These are phyloP conservation scores for Cytospora chrysosperma DNA, from an alignment of 2,329 filamentous ascomycete species.

Conservation along the genomic window DNA sequence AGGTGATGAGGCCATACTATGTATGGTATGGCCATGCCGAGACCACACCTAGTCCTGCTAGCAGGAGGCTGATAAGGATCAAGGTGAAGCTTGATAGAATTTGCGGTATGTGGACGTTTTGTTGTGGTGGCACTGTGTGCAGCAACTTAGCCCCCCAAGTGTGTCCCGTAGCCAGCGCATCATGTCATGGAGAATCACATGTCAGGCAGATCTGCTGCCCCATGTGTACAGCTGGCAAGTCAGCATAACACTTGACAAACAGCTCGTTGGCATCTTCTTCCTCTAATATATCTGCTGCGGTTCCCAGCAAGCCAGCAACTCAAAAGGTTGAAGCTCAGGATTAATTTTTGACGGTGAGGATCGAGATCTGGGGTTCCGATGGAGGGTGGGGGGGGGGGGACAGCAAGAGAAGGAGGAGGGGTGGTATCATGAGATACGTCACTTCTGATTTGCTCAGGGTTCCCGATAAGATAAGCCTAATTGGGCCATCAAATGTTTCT, in stretches of 20 bases:
- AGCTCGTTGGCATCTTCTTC: background rate
- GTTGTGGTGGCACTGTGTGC: background rate
- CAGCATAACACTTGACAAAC: background rate
- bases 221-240: background rate
- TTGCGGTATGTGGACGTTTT: background rate
- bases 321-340: background rate
- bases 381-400: background rate
- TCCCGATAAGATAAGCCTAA: background rate
- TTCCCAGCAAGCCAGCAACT: background rate
- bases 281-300: background rate
- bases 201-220: background rate
- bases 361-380: too few species aligned
- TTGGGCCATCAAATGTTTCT: background rate
- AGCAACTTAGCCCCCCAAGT: background rate
- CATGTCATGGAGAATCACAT: constrained; percentile 2
- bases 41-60: background rate
- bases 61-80: background rate
- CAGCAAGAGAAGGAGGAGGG: background rate
- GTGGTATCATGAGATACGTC: background rate
- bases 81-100: background rate
- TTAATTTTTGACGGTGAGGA: background rate
- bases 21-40: background rate
- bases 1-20: background rate
- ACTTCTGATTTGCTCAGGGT: background rate
- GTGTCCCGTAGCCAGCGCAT: background rate